Conservation (phyloP, 805 yeast species). For the Candida dajiaensis region DNA sequence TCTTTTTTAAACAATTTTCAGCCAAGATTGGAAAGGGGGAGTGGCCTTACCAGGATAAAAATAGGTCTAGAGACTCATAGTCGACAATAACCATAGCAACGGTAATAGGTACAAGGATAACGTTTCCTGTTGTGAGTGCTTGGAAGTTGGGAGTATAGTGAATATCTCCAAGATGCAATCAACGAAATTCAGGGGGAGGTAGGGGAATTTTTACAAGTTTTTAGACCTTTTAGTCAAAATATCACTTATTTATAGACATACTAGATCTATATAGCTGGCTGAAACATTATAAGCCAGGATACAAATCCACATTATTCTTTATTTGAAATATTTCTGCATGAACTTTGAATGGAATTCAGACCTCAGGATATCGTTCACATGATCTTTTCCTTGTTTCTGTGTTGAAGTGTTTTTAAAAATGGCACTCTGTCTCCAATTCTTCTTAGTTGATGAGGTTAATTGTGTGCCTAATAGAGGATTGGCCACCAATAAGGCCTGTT, state of each 20-base stretch:
- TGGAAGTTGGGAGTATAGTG: too few species aligned
- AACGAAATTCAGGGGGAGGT: too few species aligned
- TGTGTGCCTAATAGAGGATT: constrained; percentile 23
- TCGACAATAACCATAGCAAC: background rate
- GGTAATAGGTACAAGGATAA: too few species aligned
- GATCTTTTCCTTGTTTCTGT: constrained; percentile 19
- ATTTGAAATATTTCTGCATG: constrained; percentile 18
- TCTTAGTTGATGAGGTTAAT: constrained; percentile 9
- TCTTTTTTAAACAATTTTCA: background rate
- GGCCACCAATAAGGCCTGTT: constrained; percentile 8
- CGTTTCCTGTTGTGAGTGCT: too few species aligned
- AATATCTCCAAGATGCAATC: too few species aligned
- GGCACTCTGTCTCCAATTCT: constrained; percentile 31
- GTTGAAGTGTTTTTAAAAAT: constrained; percentile 22
- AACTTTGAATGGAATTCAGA: constrained; percentile 20
- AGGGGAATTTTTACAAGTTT: too few species aligned
- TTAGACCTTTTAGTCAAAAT: too few species aligned
- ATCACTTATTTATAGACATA: too few species aligned
- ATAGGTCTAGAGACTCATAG: background rate
- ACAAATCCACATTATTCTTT: background rate
- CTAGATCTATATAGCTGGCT: background rate
- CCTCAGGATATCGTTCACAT: constrained; percentile 26
- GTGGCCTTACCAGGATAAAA: background rate
- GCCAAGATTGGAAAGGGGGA: too few species aligned
- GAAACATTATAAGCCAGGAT: background rate